Conservation (phyloP, 495 filamentous ascomycete species). For the Lasiosphaeria hispida region DNA sequence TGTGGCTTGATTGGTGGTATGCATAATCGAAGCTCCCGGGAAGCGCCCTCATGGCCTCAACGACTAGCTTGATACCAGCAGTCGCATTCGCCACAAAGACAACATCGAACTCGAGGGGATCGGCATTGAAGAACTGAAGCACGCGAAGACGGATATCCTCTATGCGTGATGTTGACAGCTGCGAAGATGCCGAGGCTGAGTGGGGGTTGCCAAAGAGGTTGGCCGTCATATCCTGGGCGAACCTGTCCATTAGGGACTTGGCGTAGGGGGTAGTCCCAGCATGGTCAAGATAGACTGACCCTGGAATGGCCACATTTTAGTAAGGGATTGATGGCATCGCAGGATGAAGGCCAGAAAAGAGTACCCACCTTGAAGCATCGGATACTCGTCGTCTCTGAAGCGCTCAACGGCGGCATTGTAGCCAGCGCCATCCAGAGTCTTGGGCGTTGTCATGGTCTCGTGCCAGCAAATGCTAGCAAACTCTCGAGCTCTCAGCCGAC, state of each 20-base stretch:
- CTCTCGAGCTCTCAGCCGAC: not conserved
- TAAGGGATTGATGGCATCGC: not conserved
- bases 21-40: conserved; percentile 72
- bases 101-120: conserved; percentile 79
- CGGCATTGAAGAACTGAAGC: conserved; percentile 78
- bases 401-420: conserved; percentile 68
- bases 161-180: conserved; percentile 67
- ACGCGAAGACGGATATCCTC: conserved; percentile 73
- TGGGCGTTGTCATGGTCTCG: not conserved
- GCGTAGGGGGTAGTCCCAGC: conserved; percentile 81
- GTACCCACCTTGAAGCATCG: conserved; percentile 69
- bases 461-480: not conserved
- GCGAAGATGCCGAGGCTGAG: conserved; percentile 78
- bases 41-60: conserved; percentile 66
- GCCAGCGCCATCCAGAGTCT: conserved; percentile 6
- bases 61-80: conserved; percentile 82
- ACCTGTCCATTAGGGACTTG: conserved; percentile 76
- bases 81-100: conserved; percentile 93
- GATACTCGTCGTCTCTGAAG: conserved; percentile 73
- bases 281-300: conserved; percentile 85
- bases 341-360: not conserved
- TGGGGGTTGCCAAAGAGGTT: conserved; percentile 91
- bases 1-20: conserved; percentile 84
- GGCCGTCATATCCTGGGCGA: conserved; percentile 69
- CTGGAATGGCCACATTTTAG: conserved; percentile 42